Conservation (phyloP, 371 early-diverging fungal species). For the Saksenaea oblongispora region DNA sequence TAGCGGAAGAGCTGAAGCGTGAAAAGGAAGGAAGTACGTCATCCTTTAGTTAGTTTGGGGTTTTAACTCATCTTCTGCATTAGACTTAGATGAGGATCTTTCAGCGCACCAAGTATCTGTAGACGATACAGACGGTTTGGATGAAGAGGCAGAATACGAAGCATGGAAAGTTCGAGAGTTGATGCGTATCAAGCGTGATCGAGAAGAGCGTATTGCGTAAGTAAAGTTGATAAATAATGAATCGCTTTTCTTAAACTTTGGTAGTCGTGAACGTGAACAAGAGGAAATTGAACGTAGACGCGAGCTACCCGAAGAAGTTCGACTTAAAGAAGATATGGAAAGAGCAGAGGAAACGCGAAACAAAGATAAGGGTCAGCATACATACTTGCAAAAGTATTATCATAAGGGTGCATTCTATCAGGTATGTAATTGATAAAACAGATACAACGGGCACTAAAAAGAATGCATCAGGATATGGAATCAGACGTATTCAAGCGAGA, state of each 20-base stretch:
- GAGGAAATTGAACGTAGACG: constrained; percentile 82
- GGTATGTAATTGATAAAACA: constrained; percentile 31
- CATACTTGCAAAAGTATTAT: constrained; percentile 83
- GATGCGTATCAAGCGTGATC: constrained; percentile 85
- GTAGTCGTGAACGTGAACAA: constrained; percentile 71
- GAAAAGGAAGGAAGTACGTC: constrained; percentile 31
- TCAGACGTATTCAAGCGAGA: constrained; percentile 69
- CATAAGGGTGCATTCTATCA: constrained; percentile 88
- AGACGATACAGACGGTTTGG: constrained; percentile 91
- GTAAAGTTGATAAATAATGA: constrained; percentile 12
- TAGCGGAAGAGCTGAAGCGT: constrained; percentile 70
- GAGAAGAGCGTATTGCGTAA: constrained; percentile 75
- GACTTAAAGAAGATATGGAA: constrained; percentile 69
- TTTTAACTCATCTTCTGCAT: not conserved
- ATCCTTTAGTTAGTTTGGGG: not conserved
- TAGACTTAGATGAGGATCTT: constrained; percentile 30
- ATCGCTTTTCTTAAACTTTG: not conserved
- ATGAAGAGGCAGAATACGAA: constrained; percentile 86
- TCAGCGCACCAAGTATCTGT: constrained; percentile 48
- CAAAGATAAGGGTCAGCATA: constrained; percentile 50
- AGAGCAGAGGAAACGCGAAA: constrained; percentile 52
- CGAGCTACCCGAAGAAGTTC: constrained; percentile 81
- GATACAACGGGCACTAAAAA: not conserved
- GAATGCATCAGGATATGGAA: constrained; percentile 46
- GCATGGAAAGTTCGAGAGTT: constrained; percentile 95